Evolutionary conservation across 2,329 filamentous ascomycete species (phyloP).

Genomic region (Aureobasidium sp.): DNA sequence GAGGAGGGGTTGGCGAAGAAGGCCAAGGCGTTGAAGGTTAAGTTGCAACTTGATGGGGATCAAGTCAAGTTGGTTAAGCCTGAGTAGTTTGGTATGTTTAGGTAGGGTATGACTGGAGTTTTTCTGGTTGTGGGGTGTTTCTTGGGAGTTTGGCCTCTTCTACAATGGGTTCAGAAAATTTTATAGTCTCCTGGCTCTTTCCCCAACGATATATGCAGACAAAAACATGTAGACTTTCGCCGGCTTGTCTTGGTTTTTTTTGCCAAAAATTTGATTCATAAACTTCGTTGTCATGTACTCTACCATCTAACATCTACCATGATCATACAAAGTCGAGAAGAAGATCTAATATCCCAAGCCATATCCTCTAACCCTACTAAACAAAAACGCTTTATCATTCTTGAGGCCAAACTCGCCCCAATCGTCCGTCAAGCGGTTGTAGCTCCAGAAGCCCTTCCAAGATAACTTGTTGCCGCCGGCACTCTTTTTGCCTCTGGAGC

Average conservation of each 20-base stretch:
- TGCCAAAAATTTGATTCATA: background rate
- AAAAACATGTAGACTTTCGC: too few species aligned
- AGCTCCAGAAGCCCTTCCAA: slow-evolving; percentile 89
- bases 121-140: too few species aligned
- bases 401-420: slow-evolving; percentile 72
- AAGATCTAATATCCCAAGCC: slow-evolving; percentile 17
- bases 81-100: background rate
- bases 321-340: background rate
- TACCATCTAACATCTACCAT: background rate
- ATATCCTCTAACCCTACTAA: slow-evolving; percentile 54
- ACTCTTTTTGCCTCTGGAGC: slow-evolving; percentile 43
- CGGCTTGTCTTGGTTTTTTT: too few species aligned
- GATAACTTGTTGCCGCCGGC: slow-evolving; percentile 76
- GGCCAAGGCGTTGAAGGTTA: background rate
- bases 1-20: background rate
- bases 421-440: slow-evolving; percentile 83
- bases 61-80: background rate
- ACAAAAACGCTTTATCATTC: slow-evolving; percentile 56
- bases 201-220: too few species aligned
- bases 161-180: too few species aligned
- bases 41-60: background rate
- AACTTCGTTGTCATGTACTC: background rate
- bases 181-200: too few species aligned
- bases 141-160: too few species aligned
- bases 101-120: too few species aligned